phyloP scores from a whole-genome alignment of 192 early-diverging fungal species.

The Entomortierella beljakovae region DNA sequence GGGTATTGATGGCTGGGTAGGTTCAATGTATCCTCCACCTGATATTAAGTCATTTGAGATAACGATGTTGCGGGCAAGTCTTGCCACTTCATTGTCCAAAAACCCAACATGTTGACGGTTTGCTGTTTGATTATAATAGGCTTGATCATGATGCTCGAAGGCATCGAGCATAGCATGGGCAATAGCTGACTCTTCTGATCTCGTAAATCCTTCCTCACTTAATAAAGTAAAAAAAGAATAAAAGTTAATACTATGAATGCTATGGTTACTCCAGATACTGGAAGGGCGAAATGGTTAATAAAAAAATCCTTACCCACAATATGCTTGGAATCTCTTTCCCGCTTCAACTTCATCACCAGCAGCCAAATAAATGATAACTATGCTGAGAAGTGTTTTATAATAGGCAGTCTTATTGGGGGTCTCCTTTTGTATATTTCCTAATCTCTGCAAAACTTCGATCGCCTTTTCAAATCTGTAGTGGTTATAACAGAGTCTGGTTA shows the following conservation, averaged over 20 bases:
- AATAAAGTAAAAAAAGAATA: neutral
- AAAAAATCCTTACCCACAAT: slow-evolving; percentile 61
- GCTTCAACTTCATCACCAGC: slow-evolving; percentile 80
- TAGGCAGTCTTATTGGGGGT: slow-evolving; percentile 65
- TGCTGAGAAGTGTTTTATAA: slow-evolving; percentile 73
- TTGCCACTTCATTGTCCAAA: slow-evolving; percentile 74
- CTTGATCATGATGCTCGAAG: slow-evolving; percentile 75
- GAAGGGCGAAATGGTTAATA: too few relatives aligned
- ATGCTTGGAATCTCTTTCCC: slow-evolving; percentile 64
- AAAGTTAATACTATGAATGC: too few relatives aligned
- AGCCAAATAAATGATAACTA: slow-evolving; percentile 71
- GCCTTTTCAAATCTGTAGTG: slow-evolving; percentile 68
- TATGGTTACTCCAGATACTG: slow-evolving; percentile 1
- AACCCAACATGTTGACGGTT: slow-evolving; percentile 67
- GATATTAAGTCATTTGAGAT: slow-evolving; percentile 37
- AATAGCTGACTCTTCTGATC: slow-evolving; percentile 72
- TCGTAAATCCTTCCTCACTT: slow-evolving; percentile 61
- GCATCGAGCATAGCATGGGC: slow-evolving; percentile 68
- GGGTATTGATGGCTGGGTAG: neutral
- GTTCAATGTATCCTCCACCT: slow-evolving; percentile 19
- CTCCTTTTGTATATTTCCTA: slow-evolving; percentile 61
- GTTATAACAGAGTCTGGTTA: neutral
- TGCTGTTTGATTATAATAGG: slow-evolving; percentile 61
- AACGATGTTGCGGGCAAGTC: slow-evolving; percentile 55
- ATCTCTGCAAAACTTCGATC: slow-evolving; percentile 64